Evolutionary conservation across 164 flowering plant genomes (phyloP).

Genomic region (Pachysandra terminalis): DNA sequence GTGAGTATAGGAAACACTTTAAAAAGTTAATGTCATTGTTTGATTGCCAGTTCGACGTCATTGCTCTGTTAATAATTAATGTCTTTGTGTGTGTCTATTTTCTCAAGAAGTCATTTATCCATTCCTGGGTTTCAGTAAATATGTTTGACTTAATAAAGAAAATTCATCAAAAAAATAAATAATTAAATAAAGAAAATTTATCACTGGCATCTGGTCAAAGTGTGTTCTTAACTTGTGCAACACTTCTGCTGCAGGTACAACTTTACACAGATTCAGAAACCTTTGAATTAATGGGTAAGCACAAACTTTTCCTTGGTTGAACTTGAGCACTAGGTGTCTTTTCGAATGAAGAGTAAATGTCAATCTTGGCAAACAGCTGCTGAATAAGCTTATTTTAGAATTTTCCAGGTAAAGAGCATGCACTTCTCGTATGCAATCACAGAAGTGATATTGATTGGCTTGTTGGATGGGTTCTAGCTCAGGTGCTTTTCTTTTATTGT

Average conservation of each 20-base stretch:
- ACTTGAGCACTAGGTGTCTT: background rate
- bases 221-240: background rate
- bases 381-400: conserved; percentile 7
- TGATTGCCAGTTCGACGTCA: background rate
- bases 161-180: no score
- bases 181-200: no score
- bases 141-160: background rate
- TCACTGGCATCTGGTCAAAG: no score
- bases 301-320: background rate
- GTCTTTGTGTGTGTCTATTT: background rate
- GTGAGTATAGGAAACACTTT: no score
- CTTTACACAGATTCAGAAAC: conserved; percentile 73
- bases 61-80: background rate
- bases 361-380: background rate
- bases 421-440: conserved; percentile 76
- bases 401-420: conserved; percentile 87
- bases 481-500: conserved; percentile 41
- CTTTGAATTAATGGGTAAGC: conserved; percentile 69
- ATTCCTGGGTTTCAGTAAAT: background rate
- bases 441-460: conserved; percentile 98
- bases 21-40: no score
- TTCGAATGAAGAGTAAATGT: background rate
- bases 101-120: background rate
- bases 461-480: conserved; percentile 95
- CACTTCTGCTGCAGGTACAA: conserved; percentile 55